Base-by-base conservation (phyloP, 306 rosid genomes). In the Senna siamea region DNA sequence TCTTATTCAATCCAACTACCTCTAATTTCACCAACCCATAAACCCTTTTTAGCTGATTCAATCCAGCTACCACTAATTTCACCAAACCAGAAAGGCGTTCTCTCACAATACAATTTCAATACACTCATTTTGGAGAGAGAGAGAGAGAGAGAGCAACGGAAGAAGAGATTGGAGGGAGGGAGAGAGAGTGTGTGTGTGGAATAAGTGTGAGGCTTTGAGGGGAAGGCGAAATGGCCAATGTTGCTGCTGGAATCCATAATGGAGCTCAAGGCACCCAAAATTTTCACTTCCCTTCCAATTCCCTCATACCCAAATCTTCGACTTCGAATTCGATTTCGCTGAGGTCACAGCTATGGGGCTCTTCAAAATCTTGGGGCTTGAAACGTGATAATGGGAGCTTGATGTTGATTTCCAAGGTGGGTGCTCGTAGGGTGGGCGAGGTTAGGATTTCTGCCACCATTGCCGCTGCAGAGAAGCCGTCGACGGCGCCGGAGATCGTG, bases 401-500 rank as follows among this genome's bases (percentile, higher is more conserved):
- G 47, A 4, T 46, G 75, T 71, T 76, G 47, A 71, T 61, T 70
- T 44, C 38, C 46, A 20, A 74, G 15, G n/a, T n/a, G n/a, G n/a
- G n/a, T n/a, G 82, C 19, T 20, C 20, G 76, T 10, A 60, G 28
- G 23, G 74, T 54, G 12, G 40, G 75, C 14, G 53, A 62, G 52
- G 34, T 78, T 17, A 83, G 44, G 86, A 85, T 87, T 79, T 83
- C 80, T 70, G 97, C 92, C 47, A 83, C 92, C 2, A 88, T 85
- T 75, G 87, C 90, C 59, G 81, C 90, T 3, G 76, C 93, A 9
- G 98, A 86, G 85, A 93, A 90, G 89, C 89, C 90, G 28, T 84
- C 93, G 3, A 81, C 85, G 56, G 89, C 53, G 69, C 91, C 98
- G 70, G 99, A 95, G 87, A 87, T 95, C 72, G 92, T 89, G 74